Evolutionary conservation across 129 eudicot species (phyloP).

Genomic region (Deinandra increscens): DNA sequence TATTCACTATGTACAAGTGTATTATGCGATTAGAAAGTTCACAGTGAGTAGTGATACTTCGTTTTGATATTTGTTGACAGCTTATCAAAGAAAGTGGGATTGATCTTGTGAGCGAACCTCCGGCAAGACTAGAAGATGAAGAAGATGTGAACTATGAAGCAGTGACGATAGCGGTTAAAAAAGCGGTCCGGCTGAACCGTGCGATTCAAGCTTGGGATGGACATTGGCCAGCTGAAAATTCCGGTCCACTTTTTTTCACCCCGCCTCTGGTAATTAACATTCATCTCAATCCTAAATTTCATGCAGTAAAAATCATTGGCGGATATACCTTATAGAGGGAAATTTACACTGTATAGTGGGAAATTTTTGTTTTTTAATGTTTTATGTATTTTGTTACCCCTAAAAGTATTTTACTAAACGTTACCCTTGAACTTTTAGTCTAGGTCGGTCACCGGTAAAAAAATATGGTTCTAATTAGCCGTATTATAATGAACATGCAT

Average conservation of each 20-base stretch:
- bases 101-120: constrained; percentile 29
- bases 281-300: too few species aligned
- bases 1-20: too few species aligned
- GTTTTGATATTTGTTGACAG: background rate
- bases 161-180: constrained; percentile 26
- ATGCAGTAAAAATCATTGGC: background rate
- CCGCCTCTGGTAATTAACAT: constrained; percentile 35
- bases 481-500: too few species aligned
- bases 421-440: too few species aligned
- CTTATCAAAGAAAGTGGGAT: constrained; percentile 39
- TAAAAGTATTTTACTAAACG: too few species aligned
- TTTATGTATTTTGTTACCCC: too few species aligned
- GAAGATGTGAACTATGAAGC: constrained; percentile 40
- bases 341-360: too few species aligned
- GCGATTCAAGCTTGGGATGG: constrained; percentile 43
- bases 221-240: constrained; percentile 47
- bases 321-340: too few species aligned
- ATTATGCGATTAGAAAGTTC: too few species aligned
- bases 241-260: constrained; percentile 39
- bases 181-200: constrained; percentile 24
- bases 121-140: constrained; percentile 23
- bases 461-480: background rate
- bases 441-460: too few species aligned
- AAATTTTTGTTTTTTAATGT: too few species aligned
- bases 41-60: background rate